phyloP scores from a whole-genome alignment of 2,329 filamentous ascomycete genomes.

The Geosmithia flava region DNA sequence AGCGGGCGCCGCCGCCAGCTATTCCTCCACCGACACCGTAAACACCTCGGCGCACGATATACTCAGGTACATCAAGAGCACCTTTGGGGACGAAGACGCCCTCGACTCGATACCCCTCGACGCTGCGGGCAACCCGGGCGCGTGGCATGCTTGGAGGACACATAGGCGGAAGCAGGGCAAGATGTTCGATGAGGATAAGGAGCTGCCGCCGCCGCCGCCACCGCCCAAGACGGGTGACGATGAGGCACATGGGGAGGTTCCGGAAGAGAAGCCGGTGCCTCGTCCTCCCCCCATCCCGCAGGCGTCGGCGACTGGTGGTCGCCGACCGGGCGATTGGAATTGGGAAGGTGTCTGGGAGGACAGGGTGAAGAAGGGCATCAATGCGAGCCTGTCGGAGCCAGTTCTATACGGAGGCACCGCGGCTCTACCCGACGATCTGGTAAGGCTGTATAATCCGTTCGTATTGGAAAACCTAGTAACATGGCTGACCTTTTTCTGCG shows the following conservation, averaged over 20 bases:
- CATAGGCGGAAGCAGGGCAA: conserved; percentile 35
- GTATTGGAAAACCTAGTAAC: conserved; percentile 3
- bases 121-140: conserved; percentile 78
- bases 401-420: conserved; percentile 60
- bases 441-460: conserved; percentile 24
- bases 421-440: conserved; percentile 56
- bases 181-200: neutral
- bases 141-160: conserved; percentile 87
- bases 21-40: neutral
- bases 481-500: neutral
- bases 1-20: neutral
- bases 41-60: conserved; percentile 51
- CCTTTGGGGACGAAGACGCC: conserved; percentile 67
- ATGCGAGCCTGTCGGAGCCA: conserved; percentile 64
- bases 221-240: neutral
- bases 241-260: conserved; percentile 2
- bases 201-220: neutral
- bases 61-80: conserved; percentile 66
- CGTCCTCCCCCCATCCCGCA: neutral
- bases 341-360: conserved; percentile 98
- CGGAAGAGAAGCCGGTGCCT: neutral
- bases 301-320: neutral
- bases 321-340: conserved; percentile 72
- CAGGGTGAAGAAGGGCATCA: conserved; percentile 68
- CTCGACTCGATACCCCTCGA: conserved; percentile 70